A percentile compares a stretch with the other conserved stretches of the same genome.
Evolutionary conservation across 2,329 filamentous ascomycete genomes (phyloP).

Genomic region (Verticillium klebahnii): DNA sequence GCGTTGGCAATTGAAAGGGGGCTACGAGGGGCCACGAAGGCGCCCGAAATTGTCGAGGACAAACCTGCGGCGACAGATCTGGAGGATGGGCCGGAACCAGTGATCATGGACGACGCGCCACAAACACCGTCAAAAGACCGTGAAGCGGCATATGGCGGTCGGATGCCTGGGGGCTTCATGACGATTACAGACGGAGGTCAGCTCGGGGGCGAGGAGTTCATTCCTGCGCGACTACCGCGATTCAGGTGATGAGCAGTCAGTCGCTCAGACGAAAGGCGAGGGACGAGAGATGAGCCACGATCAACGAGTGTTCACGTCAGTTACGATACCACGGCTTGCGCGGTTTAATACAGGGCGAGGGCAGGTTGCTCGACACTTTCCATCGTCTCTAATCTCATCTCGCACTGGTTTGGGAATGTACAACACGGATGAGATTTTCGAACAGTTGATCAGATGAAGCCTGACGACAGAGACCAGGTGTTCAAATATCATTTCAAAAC

Average conservation of each 20-base stretch:
- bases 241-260: slow-evolving; percentile 33
- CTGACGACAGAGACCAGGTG: no score
- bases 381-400: background rate
- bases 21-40: slow-evolving; percentile 24
- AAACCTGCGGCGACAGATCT: slow-evolving; percentile 23
- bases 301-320: slow-evolving; percentile 6
- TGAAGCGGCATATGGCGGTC: background rate
- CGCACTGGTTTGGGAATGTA: background rate
- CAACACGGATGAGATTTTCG: background rate
- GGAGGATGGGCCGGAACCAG: slow-evolving; percentile 12
- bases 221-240: slow-evolving; percentile 55
- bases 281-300: background rate
- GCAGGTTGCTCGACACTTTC: background rate
- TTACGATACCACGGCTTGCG: slow-evolving; percentile 8
- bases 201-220: slow-evolving; percentile 32
- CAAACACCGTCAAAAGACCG: slow-evolving; percentile 1
- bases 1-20: slow-evolving; percentile 47
- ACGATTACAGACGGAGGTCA: background rate
- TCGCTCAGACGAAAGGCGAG: background rate
- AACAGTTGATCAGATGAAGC: background rate
- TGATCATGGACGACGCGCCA: background rate
- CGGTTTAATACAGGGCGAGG: background rate
- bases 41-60: slow-evolving; percentile 28
- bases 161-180: background rate
- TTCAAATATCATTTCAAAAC: background rate